Conservation (phyloP, 495 filamentous ascomycete genomes). For the Melanomma pulvis-pyrius region DNA sequence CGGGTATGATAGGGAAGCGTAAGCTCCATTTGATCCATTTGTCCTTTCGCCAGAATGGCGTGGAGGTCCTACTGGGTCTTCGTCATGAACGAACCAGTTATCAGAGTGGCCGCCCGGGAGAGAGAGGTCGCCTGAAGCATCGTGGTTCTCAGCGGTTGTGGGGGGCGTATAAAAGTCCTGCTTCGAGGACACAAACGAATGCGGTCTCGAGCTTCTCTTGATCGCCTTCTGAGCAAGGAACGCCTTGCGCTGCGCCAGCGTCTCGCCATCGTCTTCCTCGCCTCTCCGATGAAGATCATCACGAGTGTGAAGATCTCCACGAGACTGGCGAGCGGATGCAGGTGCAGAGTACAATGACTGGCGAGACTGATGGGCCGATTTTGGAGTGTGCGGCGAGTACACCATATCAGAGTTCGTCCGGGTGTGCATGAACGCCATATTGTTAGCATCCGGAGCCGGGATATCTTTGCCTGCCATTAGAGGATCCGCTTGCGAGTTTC, state of each 20-base stretch:
- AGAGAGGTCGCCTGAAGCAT: slow-evolving; percentile 18
- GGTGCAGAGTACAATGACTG: slow-evolving; percentile 28
- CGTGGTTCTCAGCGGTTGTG: slow-evolving; percentile 9
- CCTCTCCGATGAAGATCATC: slow-evolving; percentile 29
- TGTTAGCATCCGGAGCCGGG: slow-evolving; percentile 42
- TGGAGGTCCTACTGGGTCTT: slow-evolving; percentile 9
- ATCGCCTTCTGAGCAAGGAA: slow-evolving; percentile 32
- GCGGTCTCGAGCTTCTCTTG: slow-evolving; percentile 28
- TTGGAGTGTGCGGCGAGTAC: slow-evolving; percentile 39
- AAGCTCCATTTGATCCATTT: not conserved
- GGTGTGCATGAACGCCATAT: slow-evolving; percentile 37
- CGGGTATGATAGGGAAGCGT: not conserved
- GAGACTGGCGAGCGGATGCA: slow-evolving; percentile 21
- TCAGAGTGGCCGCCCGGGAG: slow-evolving; percentile 27
- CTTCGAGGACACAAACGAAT: slow-evolving; percentile 31
- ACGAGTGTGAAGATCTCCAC: slow-evolving; percentile 29
- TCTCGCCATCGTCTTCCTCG: slow-evolving; percentile 27
- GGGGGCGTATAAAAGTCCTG: slow-evolving; percentile 30
- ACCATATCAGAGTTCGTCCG: slow-evolving; percentile 32
- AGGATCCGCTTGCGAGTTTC: slow-evolving; percentile 57
- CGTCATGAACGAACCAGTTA: slow-evolving; percentile 37
- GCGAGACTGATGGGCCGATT: slow-evolving; percentile 32
- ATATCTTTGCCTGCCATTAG: slow-evolving; percentile 46
- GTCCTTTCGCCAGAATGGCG: not conserved
- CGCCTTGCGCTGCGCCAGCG: slow-evolving; percentile 30